Evolutionary conservation across 140 eudicot genomes (phyloP).

Genomic region (Senecio squalidus): DNA sequence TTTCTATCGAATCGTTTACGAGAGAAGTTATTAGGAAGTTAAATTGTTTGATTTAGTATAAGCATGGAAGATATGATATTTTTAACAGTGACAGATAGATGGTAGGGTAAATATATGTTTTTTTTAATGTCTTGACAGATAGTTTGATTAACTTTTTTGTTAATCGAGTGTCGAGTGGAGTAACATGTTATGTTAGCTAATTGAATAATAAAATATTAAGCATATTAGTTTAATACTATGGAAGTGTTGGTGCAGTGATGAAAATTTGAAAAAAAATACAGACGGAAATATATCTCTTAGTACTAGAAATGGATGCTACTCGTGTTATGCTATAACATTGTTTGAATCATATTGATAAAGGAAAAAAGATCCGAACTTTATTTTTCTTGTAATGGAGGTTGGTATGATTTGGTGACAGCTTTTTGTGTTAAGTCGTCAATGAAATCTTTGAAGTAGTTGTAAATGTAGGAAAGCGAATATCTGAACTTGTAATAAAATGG

Average conservation of each 20-base stretch:
- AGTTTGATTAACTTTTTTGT: neutral
- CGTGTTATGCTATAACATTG: too few relatives aligned
- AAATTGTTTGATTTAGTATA: too few relatives aligned
- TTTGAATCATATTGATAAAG: too few relatives aligned
- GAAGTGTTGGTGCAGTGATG: constrained; percentile 5
- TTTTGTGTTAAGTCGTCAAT: neutral
- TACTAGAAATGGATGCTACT: neutral
- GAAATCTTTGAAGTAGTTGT: too few relatives aligned
- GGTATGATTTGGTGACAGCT: neutral
- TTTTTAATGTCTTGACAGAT: neutral
- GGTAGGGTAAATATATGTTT: neutral
- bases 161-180: constrained; percentile 3
- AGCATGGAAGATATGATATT: too few relatives aligned
- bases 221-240: constrained; percentile 6
- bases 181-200: constrained; percentile 2
- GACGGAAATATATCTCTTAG: neutral
- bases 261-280: neutral
- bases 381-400: neutral
- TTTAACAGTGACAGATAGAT: neutral
- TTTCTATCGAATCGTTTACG: too few relatives aligned
- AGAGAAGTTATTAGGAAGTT: too few relatives aligned
- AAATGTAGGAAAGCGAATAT: constrained; percentile 1
- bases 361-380: too few relatives aligned
- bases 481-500: constrained; percentile 11
- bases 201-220: neutral